A percentile compares a stretch with the other conserved stretches of the same genome.
These are phyloP conservation scores for Nannochloropsis gaditana DNA, from an alignment of 108 stramenopile genomes.

Conservation along the genomic window DNA sequence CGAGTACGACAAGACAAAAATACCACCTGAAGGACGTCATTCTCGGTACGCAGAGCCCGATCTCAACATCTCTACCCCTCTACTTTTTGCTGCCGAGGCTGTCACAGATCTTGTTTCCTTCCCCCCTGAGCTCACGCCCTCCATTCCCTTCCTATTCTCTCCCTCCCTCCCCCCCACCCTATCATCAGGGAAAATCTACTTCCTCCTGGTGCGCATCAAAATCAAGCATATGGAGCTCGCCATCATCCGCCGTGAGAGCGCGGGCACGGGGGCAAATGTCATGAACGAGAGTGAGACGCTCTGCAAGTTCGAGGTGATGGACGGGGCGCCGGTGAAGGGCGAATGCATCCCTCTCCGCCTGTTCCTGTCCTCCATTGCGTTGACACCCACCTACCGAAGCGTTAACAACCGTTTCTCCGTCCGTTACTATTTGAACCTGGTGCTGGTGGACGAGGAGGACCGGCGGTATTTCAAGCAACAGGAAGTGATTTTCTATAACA, in stretches of 20 bases:
- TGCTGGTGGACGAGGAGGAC: conserved; percentile 98
- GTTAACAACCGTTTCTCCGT: conserved; percentile 90
- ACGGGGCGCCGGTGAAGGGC: conserved; percentile 94
- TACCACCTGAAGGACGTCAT: conserved; percentile 94
- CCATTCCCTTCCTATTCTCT: not conserved
- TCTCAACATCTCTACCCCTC: not conserved
- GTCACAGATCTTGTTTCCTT: not conserved
- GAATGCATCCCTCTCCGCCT: conserved; percentile 76
- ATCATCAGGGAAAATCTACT: conserved; percentile 70
- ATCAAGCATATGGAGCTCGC: conserved; percentile 99
- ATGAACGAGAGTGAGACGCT: conserved; percentile 94
- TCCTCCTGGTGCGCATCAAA: conserved; percentile 92
- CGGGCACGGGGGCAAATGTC: conserved; percentile 62
- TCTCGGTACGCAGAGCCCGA: conserved; percentile 55
- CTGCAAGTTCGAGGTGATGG: conserved; percentile 98
- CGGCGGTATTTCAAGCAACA: conserved; percentile 98
- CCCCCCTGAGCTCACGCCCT: not conserved
- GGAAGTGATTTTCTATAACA: conserved; percentile 93
- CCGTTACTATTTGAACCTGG: conserved; percentile 95
- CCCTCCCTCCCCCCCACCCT: not conserved
- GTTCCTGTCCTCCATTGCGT: conserved; percentile 62
- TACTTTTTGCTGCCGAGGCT: not conserved
- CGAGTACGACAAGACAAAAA: conserved; percentile 82
- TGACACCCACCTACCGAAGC: conserved; percentile 91
- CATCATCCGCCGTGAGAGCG: conserved; percentile 89